These are phyloP conservation scores for Spathaspora arborariae DNA, from an alignment of 805 yeast genomes.

Conservation along the genomic window DNA sequence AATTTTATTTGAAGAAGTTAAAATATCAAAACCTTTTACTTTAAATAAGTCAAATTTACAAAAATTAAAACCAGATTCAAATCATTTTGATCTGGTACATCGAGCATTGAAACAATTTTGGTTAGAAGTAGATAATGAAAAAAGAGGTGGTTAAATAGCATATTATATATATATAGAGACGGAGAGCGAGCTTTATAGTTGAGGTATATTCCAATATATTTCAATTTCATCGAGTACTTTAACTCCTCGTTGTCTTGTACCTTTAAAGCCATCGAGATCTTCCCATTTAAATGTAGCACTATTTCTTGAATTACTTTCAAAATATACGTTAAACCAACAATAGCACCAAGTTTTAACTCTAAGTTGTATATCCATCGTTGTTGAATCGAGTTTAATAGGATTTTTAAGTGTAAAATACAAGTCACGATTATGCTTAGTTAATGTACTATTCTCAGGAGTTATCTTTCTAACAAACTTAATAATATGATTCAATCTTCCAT, in stretches of 20 bases:
- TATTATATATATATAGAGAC: neutral
- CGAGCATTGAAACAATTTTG: slow-evolving; percentile 24
- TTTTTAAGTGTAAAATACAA: neutral
- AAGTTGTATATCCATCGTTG: slow-evolving; percentile 2
- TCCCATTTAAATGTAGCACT: slow-evolving; percentile 20
- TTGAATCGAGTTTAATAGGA: neutral
- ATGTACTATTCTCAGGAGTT: neutral
- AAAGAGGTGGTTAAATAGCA: slow-evolving; percentile 21
- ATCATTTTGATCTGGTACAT: slow-evolving; percentile 18
- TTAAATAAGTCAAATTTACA: slow-evolving; percentile 22
- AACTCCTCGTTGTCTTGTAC: slow-evolving; percentile 52
- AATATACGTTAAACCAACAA: slow-evolving; percentile 32
- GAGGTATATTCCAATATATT: slow-evolving; percentile 28
- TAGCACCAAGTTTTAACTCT: slow-evolving; percentile 5
- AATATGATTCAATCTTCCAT: neutral
- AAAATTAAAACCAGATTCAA: slow-evolving; percentile 16
- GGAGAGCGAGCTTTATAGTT: neutral
- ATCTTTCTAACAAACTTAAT: neutral
- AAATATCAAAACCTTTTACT: slow-evolving; percentile 36
- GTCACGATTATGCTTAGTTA: neutral
- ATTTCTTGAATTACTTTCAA: slow-evolving; percentile 23
- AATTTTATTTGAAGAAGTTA: slow-evolving; percentile 32
- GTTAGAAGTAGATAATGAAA: slow-evolving; percentile 23
- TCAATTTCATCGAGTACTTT: slow-evolving; percentile 49
- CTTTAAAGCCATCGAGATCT: slow-evolving; percentile 65